Evolutionary conservation across 352 stramenopile genomes (phyloP), one percentile per base, ranked within the genome.

Genomic region (Globisporangium viniferum): DNA sequence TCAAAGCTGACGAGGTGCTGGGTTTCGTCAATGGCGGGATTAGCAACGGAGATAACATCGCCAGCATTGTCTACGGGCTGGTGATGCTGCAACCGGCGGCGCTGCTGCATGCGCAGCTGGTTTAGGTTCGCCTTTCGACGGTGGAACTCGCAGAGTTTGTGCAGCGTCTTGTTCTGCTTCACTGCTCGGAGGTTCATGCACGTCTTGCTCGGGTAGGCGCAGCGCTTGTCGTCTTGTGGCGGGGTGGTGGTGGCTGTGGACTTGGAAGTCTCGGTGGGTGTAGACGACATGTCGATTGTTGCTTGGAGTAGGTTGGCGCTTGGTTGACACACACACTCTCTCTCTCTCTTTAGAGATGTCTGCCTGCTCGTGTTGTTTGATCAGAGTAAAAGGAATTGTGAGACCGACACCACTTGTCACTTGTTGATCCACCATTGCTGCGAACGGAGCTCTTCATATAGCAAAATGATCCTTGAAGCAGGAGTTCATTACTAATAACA

Each of bases 71-170:
- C 8, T 14, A 20, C 2, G 5, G 49, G 35, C 24, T 57, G 14
- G 22, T 5, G 35, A 15, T 18, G 58, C 36, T 29, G 15, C 22
- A 36, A 15, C 3, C 46, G 72, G 46, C 33, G 69, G 55, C 35
- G 63, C 54, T 48, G 76, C 51, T 57, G 62, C 48, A 66, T 48
- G 49, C 78, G 73, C 59, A 79, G 74, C 56, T 88, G 80, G 69
- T 81, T 88, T 51, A 73, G 66, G 46, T 88, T 88, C 61, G 80
- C 80, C 51, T 80, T 81, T 49, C 66, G 72, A 0, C 80, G 74
- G 56, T 88, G 80, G 68, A 81, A 78, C 67, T 86, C 78, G 68
- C 78, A 89, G 10, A 89, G 63, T 5, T 78, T 76, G 68, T 89
- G 80, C 60, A 86, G 29, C 39, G 68, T 74, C 35, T 78, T 78